Evolutionary conservation across 1,139 yeast genomes (phyloP).

Genomic region (Nadsonia commutata): DNA sequence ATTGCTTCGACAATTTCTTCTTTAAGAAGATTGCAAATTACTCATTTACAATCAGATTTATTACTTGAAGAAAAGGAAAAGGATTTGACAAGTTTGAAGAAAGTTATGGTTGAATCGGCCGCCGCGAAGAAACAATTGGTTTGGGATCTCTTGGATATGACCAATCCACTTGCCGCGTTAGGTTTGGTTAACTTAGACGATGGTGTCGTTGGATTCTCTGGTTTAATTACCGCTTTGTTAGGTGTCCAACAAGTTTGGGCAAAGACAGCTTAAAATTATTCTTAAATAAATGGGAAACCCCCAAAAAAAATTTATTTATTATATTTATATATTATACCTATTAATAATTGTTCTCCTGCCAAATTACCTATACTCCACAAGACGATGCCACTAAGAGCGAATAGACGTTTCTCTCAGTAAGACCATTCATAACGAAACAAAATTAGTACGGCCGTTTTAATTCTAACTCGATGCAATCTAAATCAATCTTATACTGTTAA

Average conservation of each 20-base stretch:
- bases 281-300: no score
- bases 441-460: no score
- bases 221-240: slow-evolving; percentile 64
- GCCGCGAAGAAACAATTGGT: slow-evolving; percentile 49
- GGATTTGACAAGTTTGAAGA: slow-evolving; percentile 26
- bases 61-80: slow-evolving; percentile 23
- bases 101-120: slow-evolving; percentile 24
- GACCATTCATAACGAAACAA: no score
- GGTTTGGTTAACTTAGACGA: slow-evolving; percentile 44
- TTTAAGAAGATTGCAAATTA: slow-evolving; percentile 30
- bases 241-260: slow-evolving; percentile 68
- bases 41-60: slow-evolving; percentile 24
- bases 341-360: no score
- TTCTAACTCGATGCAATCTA: no score
- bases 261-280: slow-evolving; percentile 6
- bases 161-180: slow-evolving; percentile 63
- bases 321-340: no score
- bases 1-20: slow-evolving; percentile 47
- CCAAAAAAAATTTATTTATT: no score
- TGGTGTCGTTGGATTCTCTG: slow-evolving; percentile 75
- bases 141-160: slow-evolving; percentile 67
- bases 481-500: no score
- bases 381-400: no score
- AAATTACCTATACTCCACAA: no score
- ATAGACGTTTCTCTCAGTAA: no score